Percentiles rank a stretch among this genome's conserved stretches.
Conservation (phyloP, 441 rosid genomes). For the Aquilaria agallochum region DNA sequence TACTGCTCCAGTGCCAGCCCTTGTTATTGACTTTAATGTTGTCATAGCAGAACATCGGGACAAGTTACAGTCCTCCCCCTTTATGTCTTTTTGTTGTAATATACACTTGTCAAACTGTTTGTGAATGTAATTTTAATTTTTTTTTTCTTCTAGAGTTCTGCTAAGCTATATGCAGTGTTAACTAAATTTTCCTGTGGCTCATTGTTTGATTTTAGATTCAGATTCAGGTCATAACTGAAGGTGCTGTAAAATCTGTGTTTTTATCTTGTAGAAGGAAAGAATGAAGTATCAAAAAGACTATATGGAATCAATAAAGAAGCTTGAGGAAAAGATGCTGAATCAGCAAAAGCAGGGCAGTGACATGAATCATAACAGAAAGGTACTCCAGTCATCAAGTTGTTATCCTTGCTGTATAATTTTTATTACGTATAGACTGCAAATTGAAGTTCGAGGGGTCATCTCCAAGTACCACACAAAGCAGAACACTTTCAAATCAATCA, state of each 20-base stretch:
- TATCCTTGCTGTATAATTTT: background rate
- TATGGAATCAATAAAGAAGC: conserved; percentile 92
- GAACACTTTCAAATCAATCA: too few species aligned
- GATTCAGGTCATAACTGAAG: conserved; percentile 7
- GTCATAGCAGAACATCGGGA: too few species aligned
- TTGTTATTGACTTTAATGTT: too few species aligned
- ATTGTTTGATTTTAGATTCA: conserved; percentile 5
- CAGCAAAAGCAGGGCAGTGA: conserved; percentile 59
- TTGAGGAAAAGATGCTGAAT: conserved; percentile 75
- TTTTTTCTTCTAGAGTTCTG: background rate
- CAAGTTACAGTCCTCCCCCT: too few species aligned
- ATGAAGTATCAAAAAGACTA: conserved; percentile 76
- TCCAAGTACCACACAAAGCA: background rate
- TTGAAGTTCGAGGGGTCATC: conserved; percentile 1
- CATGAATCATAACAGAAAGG: conserved; percentile 38
- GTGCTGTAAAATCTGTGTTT: conserved; percentile 7
- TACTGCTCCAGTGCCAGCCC: too few species aligned
- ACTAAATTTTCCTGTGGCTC: background rate
- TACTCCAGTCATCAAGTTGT: conserved; percentile 17
- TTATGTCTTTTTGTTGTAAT: too few species aligned
- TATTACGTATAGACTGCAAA: background rate
- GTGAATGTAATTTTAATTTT: background rate
- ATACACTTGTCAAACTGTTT: too few species aligned
- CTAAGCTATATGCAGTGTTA: background rate
- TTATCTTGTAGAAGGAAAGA: conserved; percentile 62